Evolutionary conservation across 805 yeast species (phyloP), one percentile per base, ranked within the genome.

Genomic region (Sugiyamaella floridensis): DNA sequence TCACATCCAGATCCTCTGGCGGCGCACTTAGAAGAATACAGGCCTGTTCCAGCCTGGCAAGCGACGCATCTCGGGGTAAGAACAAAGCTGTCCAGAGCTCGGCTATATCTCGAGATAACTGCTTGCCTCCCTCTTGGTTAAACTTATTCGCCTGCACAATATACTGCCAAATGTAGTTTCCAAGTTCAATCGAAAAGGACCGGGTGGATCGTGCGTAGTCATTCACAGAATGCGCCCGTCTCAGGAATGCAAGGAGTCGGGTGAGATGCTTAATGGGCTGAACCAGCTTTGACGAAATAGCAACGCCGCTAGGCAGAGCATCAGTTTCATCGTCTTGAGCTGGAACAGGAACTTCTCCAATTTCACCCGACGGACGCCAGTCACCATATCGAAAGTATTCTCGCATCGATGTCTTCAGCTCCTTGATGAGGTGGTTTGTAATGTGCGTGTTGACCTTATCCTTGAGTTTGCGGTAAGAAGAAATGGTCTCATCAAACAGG

Each of bases 401-500:
- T 49, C 69, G 71, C 72, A 74, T 67, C 1, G 67, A 52, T 14
- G 59, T 47, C 45, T 71, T 72, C 20, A 75, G 47, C 44, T 71
- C 71, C 43, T 68, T 67, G 41, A 69, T 71, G 20, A 75, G 60
- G 49, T 70, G 67, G 9, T 55, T 58, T 5, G 55, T 57, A 11
- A 74, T 55, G 26, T 67, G 61, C 11, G 58, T 56, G 4, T 65
- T 63, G 1, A 72, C 66, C 40, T 66, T 61, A 2, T 53, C 50
- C 40, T 66, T 55, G 20, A 76, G 55, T 7, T 64, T 66, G 15
- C 63, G 53, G 55, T 76, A 76, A 1, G 73, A 72, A 3, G 56
- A 58, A 18, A 71, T 71, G 19, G 76, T 72, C 19, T 75, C 73
- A 49, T 74, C 76, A 56, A 76, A 76, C 46, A 76, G 70, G 2